Base-by-base conservation (phyloP, 805 yeast species). In the Ogataea angusta region DNA sequence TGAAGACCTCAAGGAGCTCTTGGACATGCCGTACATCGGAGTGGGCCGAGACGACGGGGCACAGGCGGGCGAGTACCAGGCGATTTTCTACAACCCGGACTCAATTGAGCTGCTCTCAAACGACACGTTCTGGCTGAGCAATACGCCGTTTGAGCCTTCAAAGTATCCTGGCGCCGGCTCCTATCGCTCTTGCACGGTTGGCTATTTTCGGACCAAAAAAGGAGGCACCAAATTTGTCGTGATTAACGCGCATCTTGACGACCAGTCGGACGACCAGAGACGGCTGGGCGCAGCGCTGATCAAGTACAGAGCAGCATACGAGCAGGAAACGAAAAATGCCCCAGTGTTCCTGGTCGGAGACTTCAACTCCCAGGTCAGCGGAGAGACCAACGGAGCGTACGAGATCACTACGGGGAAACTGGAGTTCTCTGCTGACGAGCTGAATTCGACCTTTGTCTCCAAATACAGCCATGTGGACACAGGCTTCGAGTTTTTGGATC, bases 1-100 rank as follows among this genome's bases (percentile, higher is more conserved):
- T 14, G 52, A 54, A 13, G 80, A 76, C 39, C 51, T 78, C 6
- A 49, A 66, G 40, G 50, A 49, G 22, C 52, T 72, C 14, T 44
- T 53, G 12, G 42, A 37, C 1, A 53, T 54, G 45, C 60, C 59
- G 5, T 78, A 77, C 73, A 51, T 61, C 2, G 78, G 76, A 34
- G 67, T 68, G 28, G 81, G 81, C 1, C 62, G 82, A 51, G 74
- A 68, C 36, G 81, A 77, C 51, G 82, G 82, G 8, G 52, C 52
- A 9, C 55, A 56, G 13, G 56, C 52, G 5, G 81, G 82, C 10
- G 84, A 78, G 48, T 75, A 62, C 43, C 61, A 75, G 4, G 79
- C 82, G 1, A 61, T 78, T 9, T 53, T 71, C 22, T 76, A 62
- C 54, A 60, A 69, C 23, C 49, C 49, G 5, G 38, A 60, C 0